Evolutionary conservation across 805 yeast genomes (phyloP).

Genomic region (Starmera quercuum): DNA sequence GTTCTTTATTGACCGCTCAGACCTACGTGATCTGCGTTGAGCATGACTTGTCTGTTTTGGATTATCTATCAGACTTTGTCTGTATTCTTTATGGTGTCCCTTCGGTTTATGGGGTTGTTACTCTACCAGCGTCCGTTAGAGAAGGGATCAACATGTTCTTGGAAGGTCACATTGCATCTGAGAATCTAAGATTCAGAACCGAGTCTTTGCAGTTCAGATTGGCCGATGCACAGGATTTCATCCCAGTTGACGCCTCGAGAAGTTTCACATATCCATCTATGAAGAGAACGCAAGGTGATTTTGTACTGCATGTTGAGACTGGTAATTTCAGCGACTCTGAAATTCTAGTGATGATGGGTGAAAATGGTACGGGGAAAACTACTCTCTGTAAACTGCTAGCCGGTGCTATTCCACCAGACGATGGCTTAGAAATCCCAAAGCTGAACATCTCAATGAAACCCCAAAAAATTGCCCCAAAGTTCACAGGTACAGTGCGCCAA

Average conservation of each 20-base stretch:
- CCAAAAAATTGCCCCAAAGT: constrained; percentile 97
- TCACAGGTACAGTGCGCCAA: constrained; percentile 98
- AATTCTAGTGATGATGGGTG: constrained; percentile 99
- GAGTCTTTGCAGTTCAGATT: constrained; percentile 92
- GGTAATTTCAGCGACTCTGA: constrained; percentile 97
- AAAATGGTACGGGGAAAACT: constrained; percentile 99
- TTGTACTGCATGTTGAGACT: constrained; percentile 68
- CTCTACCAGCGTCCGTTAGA: constrained; percentile 92
- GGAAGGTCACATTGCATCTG: constrained; percentile 97
- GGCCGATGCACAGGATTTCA: constrained; percentile 78
- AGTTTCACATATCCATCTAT: constrained; percentile 72
- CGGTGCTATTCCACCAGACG: constrained; percentile 86
- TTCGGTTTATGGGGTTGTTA: constrained; percentile 97
- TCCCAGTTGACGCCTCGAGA: constrained; percentile 71
- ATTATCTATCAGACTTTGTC: constrained; percentile 92
- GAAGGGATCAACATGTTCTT: constrained; percentile 98
- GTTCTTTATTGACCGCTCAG: constrained; percentile 72
- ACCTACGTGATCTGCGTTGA: constrained; percentile 93
- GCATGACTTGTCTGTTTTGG: constrained; percentile 97
- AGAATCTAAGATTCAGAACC: constrained; percentile 92
- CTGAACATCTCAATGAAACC: constrained; percentile 97
- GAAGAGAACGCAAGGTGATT: constrained; percentile 94
- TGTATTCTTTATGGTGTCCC: constrained; percentile 98
- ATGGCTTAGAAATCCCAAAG: constrained; percentile 71
- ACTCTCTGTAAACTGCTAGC: constrained; percentile 94